A percentile compares a stretch with the other conserved stretches of the same genome.
Evolutionary conservation across 768 basidiomycete genomes (phyloP).

Genomic region (Pleurotus giganteus): DNA sequence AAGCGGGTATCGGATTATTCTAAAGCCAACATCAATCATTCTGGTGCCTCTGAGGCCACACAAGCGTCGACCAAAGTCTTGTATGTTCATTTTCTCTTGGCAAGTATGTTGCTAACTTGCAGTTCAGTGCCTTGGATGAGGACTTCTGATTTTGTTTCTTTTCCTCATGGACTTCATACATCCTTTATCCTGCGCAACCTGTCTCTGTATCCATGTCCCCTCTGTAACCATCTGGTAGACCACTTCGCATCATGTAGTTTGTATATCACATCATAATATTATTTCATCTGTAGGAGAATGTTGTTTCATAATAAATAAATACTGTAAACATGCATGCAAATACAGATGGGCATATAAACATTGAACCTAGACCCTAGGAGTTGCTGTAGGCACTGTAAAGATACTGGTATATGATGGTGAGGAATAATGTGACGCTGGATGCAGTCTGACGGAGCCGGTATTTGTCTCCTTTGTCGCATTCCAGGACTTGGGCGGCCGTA

Average conservation of each 20-base stretch:
- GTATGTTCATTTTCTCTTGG: constrained; percentile 20
- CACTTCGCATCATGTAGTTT: neutral
- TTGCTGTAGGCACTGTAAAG: neutral
- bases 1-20: constrained; percentile 88
- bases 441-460: constrained; percentile 20
- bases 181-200: constrained; percentile 2
- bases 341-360: neutral
- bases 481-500: constrained; percentile 79
- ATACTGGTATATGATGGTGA: constrained; percentile 4
- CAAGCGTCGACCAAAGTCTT: constrained; percentile 19
- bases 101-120: neutral
- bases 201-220: neutral
- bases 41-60: constrained; percentile 13
- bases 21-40: constrained; percentile 56
- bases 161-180: constrained; percentile 2
- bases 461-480: constrained; percentile 48
- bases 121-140: constrained; percentile 26
- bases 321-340: neutral
- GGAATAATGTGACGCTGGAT: constrained; percentile 10
- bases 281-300: neutral
- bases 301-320: too few species aligned
- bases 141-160: constrained; percentile 26
- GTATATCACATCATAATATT: constrained; percentile 5
- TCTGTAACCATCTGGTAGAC: neutral
- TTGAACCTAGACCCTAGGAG: neutral